Conservation (phyloP, 116 monocot species). For the Phalaenopsis hybrid region DNA sequence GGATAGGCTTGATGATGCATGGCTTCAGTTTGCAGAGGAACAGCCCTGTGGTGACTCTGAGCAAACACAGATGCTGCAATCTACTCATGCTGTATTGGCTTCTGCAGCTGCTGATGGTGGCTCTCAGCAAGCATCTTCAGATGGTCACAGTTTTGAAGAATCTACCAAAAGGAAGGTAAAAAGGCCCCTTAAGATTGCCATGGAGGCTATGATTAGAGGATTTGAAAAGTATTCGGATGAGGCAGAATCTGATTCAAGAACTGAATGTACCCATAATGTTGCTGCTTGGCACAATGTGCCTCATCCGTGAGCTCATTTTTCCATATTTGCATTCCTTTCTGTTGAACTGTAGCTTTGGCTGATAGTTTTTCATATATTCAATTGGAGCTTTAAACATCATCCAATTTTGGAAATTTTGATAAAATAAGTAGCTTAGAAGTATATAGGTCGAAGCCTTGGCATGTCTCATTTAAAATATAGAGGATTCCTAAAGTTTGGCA, state of each 20-base stretch:
- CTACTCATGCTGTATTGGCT: constrained; percentile 44
- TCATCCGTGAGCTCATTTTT: constrained; percentile 49
- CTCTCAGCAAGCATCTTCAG: constrained; percentile 34
- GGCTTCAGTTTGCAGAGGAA: constrained; percentile 81
- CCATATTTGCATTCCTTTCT: neutral
- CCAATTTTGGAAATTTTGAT: too few relatives aligned
- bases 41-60: constrained; percentile 34
- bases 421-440: too few relatives aligned
- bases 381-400: too few relatives aligned
- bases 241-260: constrained; percentile 15
- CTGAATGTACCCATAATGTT: constrained; percentile 53
- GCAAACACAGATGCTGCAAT: constrained; percentile 13
- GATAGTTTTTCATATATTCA: too few relatives aligned
- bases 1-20: constrained; percentile 80
- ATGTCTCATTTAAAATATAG: too few relatives aligned
- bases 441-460: too few relatives aligned
- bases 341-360: too few relatives aligned
- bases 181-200: constrained; percentile 51
- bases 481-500: too few relatives aligned
- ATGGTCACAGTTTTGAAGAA: constrained; percentile 5
- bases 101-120: constrained; percentile 56
- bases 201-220: constrained; percentile 89
- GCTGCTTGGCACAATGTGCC: constrained; percentile 92
- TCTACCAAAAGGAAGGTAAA: constrained; percentile 1
- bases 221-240: constrained; percentile 49